Base-by-base conservation (phyloP, 257 asterid genomes). In the Eucommia ulmoides region DNA sequence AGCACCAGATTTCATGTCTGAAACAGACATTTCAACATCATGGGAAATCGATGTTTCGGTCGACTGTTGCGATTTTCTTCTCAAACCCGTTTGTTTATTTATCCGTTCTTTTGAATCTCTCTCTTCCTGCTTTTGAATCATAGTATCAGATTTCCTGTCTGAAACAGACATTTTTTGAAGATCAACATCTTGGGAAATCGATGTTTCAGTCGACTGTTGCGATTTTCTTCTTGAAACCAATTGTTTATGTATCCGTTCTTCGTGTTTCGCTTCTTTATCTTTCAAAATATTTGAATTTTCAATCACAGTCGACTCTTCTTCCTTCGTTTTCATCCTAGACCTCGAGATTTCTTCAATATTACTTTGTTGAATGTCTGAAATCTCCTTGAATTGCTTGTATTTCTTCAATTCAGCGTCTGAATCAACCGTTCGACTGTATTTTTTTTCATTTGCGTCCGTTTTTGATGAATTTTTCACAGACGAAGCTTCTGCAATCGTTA, bases 361-460 rank as follows among this genome's bases (percentile, higher is more conserved):
- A 54, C 61, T 60, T 54, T 33, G 60, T 54, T 18, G 63, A 26
- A 54, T 54, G 45, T 67, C 75, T 17, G 70, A 67, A 26, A 44
- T 55, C 41, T 66, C 84, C n/a, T 3, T 64, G 55, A 70, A 70
- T 21, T 73, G 77, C 63, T 85, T 78, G 41, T 82, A 62, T 66
- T 82, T 61, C 64, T 60, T 65, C 8, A 72, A 66, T 64, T 74
- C 82, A 42, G 80, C 63, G 56, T 70, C 67, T 62, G 58, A 51
- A 2, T 48, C 52, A 53, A 60, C 62, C 45, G 47, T 65, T 56
- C 65, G 60, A 47, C 55, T 64, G 64, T 22, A 59, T 67, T 60
- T 61, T 65, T 51, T 60, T 60, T 41, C 68, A 41, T 55, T 59
- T 1, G 72, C 71, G 24, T 71, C 74, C 66, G 54, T 71, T 29